These are phyloP conservation scores for Cokeromyces recurvatus DNA, from an alignment of 371 early-diverging fungal genomes.

Conservation along the genomic window DNA sequence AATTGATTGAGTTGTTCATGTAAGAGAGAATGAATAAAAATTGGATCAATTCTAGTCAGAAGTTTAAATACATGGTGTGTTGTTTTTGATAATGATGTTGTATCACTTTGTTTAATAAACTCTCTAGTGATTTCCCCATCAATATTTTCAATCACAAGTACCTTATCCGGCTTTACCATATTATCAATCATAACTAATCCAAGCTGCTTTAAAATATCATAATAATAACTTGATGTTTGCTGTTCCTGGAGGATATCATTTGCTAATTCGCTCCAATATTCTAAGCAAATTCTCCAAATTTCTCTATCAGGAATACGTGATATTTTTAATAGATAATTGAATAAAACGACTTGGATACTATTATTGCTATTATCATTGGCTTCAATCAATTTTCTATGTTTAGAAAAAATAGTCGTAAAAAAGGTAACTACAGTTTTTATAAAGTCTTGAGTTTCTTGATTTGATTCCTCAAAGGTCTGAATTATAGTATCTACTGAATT, in stretches of 20 bases:
- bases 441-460: slow-evolving; percentile 17
- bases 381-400: slow-evolving; percentile 71
- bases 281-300: slow-evolving; percentile 94
- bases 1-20: slow-evolving; percentile 52
- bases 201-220: slow-evolving; percentile 70
- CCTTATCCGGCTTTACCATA: slow-evolving; percentile 97
- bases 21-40: slow-evolving; percentile 56
- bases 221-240: slow-evolving; percentile 47
- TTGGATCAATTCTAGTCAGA: slow-evolving; percentile 84
- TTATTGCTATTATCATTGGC: slow-evolving; percentile 46
- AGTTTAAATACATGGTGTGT: slow-evolving; percentile 95
- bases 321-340: slow-evolving; percentile 79
- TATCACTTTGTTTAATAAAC: slow-evolving; percentile 96
- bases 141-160: slow-evolving; percentile 96
- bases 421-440: slow-evolving; percentile 40
- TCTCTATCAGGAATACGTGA: slow-evolving; percentile 90
- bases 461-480: too few relatives aligned
- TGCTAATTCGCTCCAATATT: slow-evolving; percentile 90
- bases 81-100: slow-evolving; percentile 93
- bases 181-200: slow-evolving; percentile 88
- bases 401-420: slow-evolving; percentile 75
- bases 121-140: slow-evolving; percentile 98
- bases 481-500: too few relatives aligned
- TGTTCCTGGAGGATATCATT: neutral
- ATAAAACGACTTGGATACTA: slow-evolving; percentile 68